phyloP scores from a whole-genome alignment of 2,329 filamentous ascomycete species.

The Ophiocordyceps camponoti-leonardi region DNA sequence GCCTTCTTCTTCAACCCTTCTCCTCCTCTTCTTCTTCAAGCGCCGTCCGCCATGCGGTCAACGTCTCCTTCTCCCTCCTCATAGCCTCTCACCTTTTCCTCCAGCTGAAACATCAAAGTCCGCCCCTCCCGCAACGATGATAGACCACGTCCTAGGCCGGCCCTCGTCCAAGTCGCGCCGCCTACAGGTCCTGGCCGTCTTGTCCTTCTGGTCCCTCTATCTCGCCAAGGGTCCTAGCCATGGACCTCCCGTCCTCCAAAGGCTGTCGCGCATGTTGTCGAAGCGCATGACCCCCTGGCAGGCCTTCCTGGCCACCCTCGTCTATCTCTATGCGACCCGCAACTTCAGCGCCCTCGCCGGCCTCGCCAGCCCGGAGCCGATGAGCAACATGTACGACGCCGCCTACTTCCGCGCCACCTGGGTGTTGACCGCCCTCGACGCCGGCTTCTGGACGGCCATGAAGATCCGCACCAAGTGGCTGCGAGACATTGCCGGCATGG shows the following conservation, averaged over 20 bases:
- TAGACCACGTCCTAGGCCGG: constrained; percentile 83
- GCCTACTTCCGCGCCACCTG: constrained; percentile 94
- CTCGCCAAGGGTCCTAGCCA: constrained; percentile 71
- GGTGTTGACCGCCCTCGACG: constrained; percentile 86
- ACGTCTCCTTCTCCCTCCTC: background rate
- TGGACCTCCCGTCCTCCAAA: constrained; percentile 63
- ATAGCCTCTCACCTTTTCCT: background rate
- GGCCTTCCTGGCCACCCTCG: constrained; percentile 67
- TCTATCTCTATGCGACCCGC: constrained; percentile 78
- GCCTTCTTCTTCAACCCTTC: too few relatives aligned
- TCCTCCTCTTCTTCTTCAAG: background rate
- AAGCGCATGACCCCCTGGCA: constrained; percentile 74
- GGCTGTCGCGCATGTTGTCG: constrained; percentile 54
- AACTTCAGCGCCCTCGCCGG: constrained; percentile 90
- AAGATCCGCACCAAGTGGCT: constrained; percentile 64
- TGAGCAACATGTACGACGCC: constrained; percentile 84
- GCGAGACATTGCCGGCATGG: constrained; percentile 63
- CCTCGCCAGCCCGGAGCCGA: constrained; percentile 79
- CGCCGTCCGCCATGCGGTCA: background rate
- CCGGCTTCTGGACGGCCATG: constrained; percentile 98
- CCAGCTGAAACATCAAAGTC: background rate
- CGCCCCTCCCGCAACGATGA: constrained; percentile 20
- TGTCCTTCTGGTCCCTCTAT: constrained; percentile 83
- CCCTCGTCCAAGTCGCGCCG: constrained; percentile 85
- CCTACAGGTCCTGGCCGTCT: constrained; percentile 78